Percentiles rank a stretch among this genome's conserved stretches.
phyloP scores from a whole-genome alignment of 768 basidiomycete species.

The Cantharellus anzutake region DNA sequence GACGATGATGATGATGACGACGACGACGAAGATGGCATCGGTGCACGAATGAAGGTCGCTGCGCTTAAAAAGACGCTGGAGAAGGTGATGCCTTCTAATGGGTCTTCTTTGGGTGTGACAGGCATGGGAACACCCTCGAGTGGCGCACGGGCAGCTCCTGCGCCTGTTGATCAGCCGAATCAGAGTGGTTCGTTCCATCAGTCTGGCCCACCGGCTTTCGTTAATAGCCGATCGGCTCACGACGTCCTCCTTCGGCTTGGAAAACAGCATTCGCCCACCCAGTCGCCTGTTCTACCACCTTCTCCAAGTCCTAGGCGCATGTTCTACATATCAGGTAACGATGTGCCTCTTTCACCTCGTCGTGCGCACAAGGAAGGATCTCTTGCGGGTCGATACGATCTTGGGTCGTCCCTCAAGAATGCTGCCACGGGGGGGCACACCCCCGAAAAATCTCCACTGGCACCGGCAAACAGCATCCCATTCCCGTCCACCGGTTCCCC shows the following conservation, averaged over 20 bases:
- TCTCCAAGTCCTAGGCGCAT: conserved; percentile 2
- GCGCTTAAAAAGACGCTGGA: neutral
- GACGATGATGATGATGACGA: neutral
- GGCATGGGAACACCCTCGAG: conserved; percentile 22
- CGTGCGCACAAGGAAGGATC: neutral
- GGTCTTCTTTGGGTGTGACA: conserved; percentile 41
- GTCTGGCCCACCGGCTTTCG: neutral
- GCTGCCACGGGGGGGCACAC: neutral
- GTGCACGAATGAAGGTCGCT: neutral
- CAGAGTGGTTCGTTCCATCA: neutral
- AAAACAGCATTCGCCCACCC: neutral
- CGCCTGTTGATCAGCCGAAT: neutral
- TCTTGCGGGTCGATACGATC: neutral
- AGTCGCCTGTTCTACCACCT: neutral
- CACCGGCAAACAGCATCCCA: neutral
- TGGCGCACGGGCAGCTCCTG: conserved; percentile 9
- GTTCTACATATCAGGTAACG: neutral
- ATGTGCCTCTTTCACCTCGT: neutral
- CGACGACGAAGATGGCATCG: neutral
- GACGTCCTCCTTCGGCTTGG: neutral
- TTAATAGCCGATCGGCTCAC: conserved; percentile 1
- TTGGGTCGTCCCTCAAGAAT: neutral
- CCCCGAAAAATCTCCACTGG: neutral
- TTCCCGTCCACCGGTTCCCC: neutral
- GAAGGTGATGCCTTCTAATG: conserved; percentile 8